Percentiles rank a stretch among this genome's conserved stretches.
Conservation (phyloP, 805 yeast species). For the Wickerhamomyces pijperi region DNA sequence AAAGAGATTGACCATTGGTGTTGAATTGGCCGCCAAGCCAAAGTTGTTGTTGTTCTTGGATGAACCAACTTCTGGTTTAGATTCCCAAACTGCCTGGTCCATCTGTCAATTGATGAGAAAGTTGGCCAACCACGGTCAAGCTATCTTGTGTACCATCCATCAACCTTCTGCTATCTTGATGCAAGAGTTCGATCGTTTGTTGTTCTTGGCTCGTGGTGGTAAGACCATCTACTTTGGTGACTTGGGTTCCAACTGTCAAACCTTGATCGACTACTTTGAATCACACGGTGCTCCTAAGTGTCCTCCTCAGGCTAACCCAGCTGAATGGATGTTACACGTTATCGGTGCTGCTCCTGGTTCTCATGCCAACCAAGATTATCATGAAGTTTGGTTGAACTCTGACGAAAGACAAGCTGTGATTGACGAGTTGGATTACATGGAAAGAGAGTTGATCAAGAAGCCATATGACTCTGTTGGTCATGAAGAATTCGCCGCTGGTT, state of each 20-base stretch:
- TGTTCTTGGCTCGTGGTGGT: conserved; percentile 64
- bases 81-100: conserved; percentile 61
- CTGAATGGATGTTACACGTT: conserved; percentile 87
- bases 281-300: conserved; percentile 52
- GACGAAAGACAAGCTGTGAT: conserved; percentile 47
- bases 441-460: conserved; percentile 35
- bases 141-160: conserved; percentile 66
- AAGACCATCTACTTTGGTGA: conserved; percentile 69
- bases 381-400: conserved; percentile 70
- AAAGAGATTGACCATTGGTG: conserved; percentile 58
- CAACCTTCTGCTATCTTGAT: conserved; percentile 77
- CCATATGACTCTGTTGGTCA: conserved; percentile 25
- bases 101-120: conserved; percentile 50
- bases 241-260: conserved; percentile 45
- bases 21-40: conserved; percentile 58
- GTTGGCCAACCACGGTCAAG: conserved; percentile 50
- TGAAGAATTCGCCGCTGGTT: conserved; percentile 32
- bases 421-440: conserved; percentile 54
- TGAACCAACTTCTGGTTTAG: conserved; percentile 63
- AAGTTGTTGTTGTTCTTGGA: conserved; percentile 48
- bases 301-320: conserved; percentile 66
- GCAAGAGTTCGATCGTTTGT: conserved; percentile 67
- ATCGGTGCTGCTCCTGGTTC: conserved; percentile 80
- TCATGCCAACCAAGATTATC: conserved; percentile 59
- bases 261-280: conserved; percentile 58